Evolutionary conservation across 768 basidiomycete genomes (phyloP), one percentile per base, ranked within the genome.

Genomic region (Suillus luteus): DNA sequence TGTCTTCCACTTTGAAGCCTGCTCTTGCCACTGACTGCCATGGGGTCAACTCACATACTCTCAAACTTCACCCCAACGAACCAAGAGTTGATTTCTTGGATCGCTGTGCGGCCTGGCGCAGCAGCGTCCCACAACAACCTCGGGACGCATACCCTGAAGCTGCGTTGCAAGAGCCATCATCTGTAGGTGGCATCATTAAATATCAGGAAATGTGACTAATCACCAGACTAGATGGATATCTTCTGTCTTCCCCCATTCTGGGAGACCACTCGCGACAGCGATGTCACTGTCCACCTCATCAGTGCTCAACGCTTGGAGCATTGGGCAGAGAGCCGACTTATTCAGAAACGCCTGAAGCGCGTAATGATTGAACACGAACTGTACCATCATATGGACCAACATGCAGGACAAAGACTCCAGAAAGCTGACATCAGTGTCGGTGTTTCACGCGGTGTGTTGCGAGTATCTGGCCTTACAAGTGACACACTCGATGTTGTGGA

Each of bases 341-440:
- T 59, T 1, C 19, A 19, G n/a, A 59, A 6, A 22, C 15, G 15
- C 17, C 14, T 59, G 44, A 49, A 31, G 1, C 7, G 15, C 1
- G 3, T 59, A 48, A 62, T 54, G 64, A 62, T 54, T 61, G 61
- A 62, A 67, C 54, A 60, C 9, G 60, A 62, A 54, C 1, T 59
- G 3, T 59, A 43, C 24, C 1, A 7, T 49, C 27, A 49, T 2
- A 41, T 59, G 40, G 40, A 41, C 1, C n/a, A 27, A 27, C 40
- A 22, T 5, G 3, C 24, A 7, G 10, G 10, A 0, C 17, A 5
- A 17, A 51, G 27, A 46, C 40, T 61, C 33, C 44, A 48, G 8
- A 61, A 60, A 61, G 63, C 63, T 59, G 46, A 67, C 55, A 19
- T 54, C 61, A 60, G 69, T 4, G 8, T 22, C 9, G 44, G 27